phyloP scores from a whole-genome alignment of 345 rosid species.

The Dipteronia dyeriana region DNA sequence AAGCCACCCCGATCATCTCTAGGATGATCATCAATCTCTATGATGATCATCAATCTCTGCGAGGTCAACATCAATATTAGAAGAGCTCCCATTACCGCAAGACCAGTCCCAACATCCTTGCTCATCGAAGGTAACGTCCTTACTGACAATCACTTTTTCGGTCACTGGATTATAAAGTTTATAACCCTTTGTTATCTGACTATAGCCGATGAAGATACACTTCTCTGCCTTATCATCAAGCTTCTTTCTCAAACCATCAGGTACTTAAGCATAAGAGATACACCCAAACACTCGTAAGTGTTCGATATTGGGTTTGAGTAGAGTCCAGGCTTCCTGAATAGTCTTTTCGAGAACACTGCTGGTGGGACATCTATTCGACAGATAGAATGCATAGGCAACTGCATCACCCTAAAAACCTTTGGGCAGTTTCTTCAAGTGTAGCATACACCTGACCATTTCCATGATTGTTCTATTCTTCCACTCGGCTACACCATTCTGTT shows the following conservation, averaged over 20 bases:
- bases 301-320: too few species aligned
- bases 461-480: too few species aligned
- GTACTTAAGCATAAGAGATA: not conserved
- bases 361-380: not conserved
- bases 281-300: too few species aligned
- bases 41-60: too few species aligned
- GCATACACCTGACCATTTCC: too few species aligned
- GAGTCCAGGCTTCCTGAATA: not conserved
- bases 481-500: not conserved
- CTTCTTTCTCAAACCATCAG: not conserved
- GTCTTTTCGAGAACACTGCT: not conserved
- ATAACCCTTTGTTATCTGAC: too few species aligned
- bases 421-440: too few species aligned
- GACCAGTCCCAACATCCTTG: not conserved
- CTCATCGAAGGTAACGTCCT: not conserved
- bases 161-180: too few species aligned
- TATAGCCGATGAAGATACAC: not conserved
- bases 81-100: not conserved
- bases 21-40: not conserved
- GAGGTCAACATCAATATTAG: too few species aligned
- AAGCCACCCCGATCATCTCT: not conserved
- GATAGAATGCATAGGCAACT: not conserved
- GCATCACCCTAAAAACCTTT: not conserved
- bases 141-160: not conserved
- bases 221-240: conserved; percentile 8